Evolutionary conservation across 2,329 filamentous ascomycete species (phyloP).

Genomic region (Orbilia brochopaga): DNA sequence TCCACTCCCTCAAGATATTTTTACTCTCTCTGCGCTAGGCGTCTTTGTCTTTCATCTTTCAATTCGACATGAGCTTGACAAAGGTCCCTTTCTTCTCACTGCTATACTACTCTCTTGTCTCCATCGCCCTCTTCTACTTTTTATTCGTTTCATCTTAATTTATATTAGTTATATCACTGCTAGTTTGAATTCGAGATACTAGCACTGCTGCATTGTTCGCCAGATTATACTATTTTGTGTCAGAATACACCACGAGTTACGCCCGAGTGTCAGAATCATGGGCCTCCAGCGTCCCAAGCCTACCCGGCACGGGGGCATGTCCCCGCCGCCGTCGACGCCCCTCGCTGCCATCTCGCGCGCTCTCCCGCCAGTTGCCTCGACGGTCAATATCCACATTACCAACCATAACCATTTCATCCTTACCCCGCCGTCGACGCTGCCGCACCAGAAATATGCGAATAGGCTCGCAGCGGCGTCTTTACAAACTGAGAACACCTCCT

Average conservation of each 20-base stretch:
- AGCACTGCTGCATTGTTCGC: no score
- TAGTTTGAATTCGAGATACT: no score
- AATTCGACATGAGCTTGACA: constrained; percentile 31
- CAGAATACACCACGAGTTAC: no score
- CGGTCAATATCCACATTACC: constrained; percentile 41
- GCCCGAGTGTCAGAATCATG: constrained; percentile 18
- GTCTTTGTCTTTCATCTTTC: background rate
- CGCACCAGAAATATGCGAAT: constrained; percentile 1
- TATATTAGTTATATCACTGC: no score
- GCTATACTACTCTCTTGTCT: constrained; percentile 43
- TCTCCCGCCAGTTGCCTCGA: constrained; percentile 28
- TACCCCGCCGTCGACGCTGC: constrained; percentile 20
- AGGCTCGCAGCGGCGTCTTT: constrained; percentile 2
- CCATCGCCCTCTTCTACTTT: constrained; percentile 46
- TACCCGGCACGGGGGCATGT: constrained; percentile 17
- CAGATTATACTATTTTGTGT: no score
- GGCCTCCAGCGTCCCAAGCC: constrained; percentile 28
- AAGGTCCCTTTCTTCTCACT: constrained; percentile 37
- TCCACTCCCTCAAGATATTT: background rate
- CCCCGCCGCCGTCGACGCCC: constrained; percentile 33
- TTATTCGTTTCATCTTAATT: constrained; percentile 43
- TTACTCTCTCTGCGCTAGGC: background rate
- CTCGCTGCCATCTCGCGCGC: constrained; percentile 9
- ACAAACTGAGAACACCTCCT: background rate
- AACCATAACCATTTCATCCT: constrained; percentile 33